These are phyloP conservation scores for Trichoderma orchidacearum DNA, from an alignment of 495 filamentous ascomycete genomes.

Conservation along the genomic window DNA sequence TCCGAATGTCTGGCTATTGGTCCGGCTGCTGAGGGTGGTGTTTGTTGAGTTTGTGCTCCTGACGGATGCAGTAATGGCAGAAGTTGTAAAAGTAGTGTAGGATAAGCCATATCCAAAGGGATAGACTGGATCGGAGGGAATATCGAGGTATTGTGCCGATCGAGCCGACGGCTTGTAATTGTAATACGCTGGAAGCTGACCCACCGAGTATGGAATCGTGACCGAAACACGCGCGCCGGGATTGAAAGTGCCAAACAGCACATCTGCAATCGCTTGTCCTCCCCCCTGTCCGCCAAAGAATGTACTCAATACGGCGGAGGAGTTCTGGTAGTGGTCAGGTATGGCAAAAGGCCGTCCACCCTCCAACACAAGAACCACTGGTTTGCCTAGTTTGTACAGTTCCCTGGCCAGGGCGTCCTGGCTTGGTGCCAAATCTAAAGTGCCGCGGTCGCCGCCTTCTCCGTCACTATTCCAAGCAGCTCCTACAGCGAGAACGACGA, in stretches of 20 bases:
- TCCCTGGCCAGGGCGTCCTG: conserved; percentile 19
- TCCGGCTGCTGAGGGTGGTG: not conserved
- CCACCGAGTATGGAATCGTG: conserved; percentile 20
- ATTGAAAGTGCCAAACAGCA: conserved; percentile 27
- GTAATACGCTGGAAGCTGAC: conserved; percentile 25
- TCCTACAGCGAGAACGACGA: conserved; percentile 27
- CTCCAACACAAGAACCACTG: conserved; percentile 25
- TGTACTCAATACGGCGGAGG: conserved; percentile 20
- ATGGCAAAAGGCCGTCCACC: conserved; percentile 30
- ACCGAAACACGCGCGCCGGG: conserved; percentile 28
- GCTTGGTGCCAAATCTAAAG: conserved; percentile 18
- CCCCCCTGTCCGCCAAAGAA: conserved; percentile 31
- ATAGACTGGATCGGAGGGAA: conserved; percentile 14
- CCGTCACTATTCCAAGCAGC: conserved; percentile 31
- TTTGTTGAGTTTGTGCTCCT: not conserved
- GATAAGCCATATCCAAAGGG: conserved; percentile 26
- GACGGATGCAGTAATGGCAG: conserved; percentile 9
- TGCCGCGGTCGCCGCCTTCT: conserved; percentile 27
- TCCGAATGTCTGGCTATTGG: conserved; percentile 8
- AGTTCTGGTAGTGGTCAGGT: conserved; percentile 20
- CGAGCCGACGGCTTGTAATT: conserved; percentile 22
- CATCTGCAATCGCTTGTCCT: conserved; percentile 32
- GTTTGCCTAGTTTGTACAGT: conserved; percentile 24
- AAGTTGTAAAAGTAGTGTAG: conserved; percentile 21
- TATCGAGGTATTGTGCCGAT: conserved; percentile 16